A percentile compares a stretch with the other conserved stretches of the same genome.
phyloP scores from a whole-genome alignment of 148 eudicot genomes.

The Rheum nobile region DNA sequence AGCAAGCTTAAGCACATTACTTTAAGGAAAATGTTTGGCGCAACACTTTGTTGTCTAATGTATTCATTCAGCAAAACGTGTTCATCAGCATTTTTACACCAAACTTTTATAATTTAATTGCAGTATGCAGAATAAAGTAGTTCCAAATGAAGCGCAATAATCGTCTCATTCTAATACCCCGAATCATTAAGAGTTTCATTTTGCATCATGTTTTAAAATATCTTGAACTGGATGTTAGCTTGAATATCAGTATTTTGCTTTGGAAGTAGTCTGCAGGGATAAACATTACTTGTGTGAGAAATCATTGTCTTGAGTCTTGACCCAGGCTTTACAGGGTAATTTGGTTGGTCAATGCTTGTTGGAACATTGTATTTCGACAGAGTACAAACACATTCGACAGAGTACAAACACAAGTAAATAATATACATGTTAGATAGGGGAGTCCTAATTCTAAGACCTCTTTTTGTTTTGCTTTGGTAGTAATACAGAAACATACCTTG shows the following conservation, averaged over 20 bases:
- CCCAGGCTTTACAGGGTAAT: neutral
- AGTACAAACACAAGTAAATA: neutral
- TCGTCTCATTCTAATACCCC: neutral
- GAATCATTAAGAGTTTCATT: neutral
- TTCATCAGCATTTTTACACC: neutral
- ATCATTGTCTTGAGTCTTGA: neutral
- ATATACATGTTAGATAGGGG: neutral
- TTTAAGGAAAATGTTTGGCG: neutral
- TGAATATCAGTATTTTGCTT: neutral
- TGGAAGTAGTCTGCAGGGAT: neutral
- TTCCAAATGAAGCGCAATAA: neutral
- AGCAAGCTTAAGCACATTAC: neutral
- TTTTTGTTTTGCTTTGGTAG: neutral
- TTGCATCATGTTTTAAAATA: neutral
- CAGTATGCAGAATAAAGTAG: neutral
- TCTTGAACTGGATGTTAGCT: neutral
- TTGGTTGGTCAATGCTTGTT: neutral
- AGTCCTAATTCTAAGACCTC: neutral
- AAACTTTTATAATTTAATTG: neutral
- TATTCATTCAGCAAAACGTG: neutral
- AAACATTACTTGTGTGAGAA: neutral
- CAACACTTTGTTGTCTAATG: neutral
- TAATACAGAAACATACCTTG: slow-evolving; percentile 33
- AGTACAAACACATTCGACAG: neutral
- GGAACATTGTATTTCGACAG: neutral